A percentile compares a stretch with the other conserved stretches of the same genome.
phyloP scores from a whole-genome alignment of 2,329 filamentous ascomycete species.

The Trichoderma guizhouense region DNA sequence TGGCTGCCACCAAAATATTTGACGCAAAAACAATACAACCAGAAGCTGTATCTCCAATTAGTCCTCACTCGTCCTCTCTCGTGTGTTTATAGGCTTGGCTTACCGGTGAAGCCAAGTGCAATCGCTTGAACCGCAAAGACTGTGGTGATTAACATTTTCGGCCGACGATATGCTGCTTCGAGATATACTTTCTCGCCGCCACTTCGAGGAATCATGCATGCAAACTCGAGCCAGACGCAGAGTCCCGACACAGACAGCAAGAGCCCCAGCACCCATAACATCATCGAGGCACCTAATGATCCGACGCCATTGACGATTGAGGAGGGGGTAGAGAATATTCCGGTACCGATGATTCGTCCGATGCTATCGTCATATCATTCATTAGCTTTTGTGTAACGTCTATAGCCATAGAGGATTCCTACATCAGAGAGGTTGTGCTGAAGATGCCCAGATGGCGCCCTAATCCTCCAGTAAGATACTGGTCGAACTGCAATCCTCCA shows the following conservation, averaged over 20 bases:
- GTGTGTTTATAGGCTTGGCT: neutral
- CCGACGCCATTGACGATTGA: conserved; percentile 23
- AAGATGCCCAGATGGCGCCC: conserved; percentile 24
- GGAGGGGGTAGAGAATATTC: conserved; percentile 24
- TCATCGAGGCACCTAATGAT: conserved; percentile 23
- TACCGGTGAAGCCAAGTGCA: conserved; percentile 22
- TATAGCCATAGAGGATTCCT: neutral
- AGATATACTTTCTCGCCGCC: conserved; percentile 24
- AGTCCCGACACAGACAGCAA: conserved; percentile 18
- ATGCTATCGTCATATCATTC: conserved; percentile 10
- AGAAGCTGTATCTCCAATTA: neutral
- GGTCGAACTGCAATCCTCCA: conserved; percentile 22
- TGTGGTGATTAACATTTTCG: conserved; percentile 21
- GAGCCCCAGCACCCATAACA: conserved; percentile 24
- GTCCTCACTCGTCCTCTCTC: neutral
- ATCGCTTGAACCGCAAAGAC: conserved; percentile 22
- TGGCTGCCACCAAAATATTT: conserved; percentile 20
- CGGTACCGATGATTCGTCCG: conserved; percentile 25
- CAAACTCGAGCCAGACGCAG: conserved; percentile 22
- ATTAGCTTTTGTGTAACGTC: neutral
- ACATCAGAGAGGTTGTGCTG: conserved; percentile 25
- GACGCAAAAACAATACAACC: conserved; percentile 22
- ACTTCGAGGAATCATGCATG: conserved; percentile 23
- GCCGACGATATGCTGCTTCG: conserved; percentile 20
- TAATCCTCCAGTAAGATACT: conserved; percentile 23